Evolutionary conservation across 192 early-diverging fungal species (phyloP), one percentile per base, ranked within the genome.

Genomic region (Backusella tuberculispora): DNA sequence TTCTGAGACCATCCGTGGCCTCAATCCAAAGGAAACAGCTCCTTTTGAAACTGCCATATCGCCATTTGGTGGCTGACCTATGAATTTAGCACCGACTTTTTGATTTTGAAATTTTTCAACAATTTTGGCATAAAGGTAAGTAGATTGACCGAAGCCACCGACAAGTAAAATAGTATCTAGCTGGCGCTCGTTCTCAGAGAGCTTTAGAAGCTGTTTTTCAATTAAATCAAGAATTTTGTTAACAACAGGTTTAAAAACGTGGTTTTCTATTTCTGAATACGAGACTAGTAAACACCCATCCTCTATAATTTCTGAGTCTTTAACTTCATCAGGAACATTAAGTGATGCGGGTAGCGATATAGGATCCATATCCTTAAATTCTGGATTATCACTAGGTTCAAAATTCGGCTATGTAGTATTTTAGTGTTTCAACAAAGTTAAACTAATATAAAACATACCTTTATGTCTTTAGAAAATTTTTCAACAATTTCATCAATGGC

Each of bases 101-200:
- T 63, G 60, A 24, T 46, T 60, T 50, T 69, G 71, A 63, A 85
- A 88, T 29, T 74, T 77, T 21, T 81, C 72, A 37, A 78, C 70
- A 46, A 86, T 79, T 46, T 80, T 84, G 43, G 73, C 77, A 60
- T 81, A 83, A 24, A 88, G 77, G 56, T 88, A 88, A 66, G 76
- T 81, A 42, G 85, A 86, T 40, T 85, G 81, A 19, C 85, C 83
- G 45, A 88, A 88, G 17, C 86, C 86, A 66, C 86, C 86, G 7
- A 85, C 86, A 70, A 87, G 76, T 46, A 87, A 84, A 17, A 87
- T 82, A 14, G 86, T 83, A 9, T 81, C 78, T 26, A 83, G 72
- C 14, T 63, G 63, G 60, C 79, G 15, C 64, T 76, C 29, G 73
- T 77, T 42, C 74, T 79, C n/a, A 79, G 74, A 74, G 82, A 80